phyloP scores from a whole-genome alignment of 75 land plant genomes.

The Pinus albicaulis region DNA sequence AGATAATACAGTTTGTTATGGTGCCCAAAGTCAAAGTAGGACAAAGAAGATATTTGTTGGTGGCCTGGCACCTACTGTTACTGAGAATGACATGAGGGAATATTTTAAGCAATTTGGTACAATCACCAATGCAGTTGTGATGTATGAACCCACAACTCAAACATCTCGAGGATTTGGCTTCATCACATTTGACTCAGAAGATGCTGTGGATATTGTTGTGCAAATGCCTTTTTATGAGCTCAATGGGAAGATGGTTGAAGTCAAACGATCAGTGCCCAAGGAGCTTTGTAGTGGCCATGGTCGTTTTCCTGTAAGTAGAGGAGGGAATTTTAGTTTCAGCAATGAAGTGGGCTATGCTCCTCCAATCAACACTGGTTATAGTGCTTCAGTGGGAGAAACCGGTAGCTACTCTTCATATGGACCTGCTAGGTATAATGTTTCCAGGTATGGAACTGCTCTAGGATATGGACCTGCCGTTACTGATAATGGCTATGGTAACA shows the following conservation, averaged over 20 bases:
- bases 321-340: conserved; percentile 35
- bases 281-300: conserved; percentile 57
- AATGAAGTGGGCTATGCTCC: conserved; percentile 33
- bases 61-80: conserved; percentile 42
- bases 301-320: conserved; percentile 31
- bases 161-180: conserved; percentile 58
- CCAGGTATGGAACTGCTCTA: conserved; percentile 43
- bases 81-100: conserved; percentile 48
- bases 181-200: conserved; percentile 90
- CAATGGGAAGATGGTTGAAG: conserved; percentile 96
- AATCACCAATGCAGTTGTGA: conserved; percentile 50
- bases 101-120: conserved; percentile 59
- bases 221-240: conserved; percentile 90
- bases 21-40: conserved; percentile 28
- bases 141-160: conserved; percentile 54
- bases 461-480: conserved; percentile 37
- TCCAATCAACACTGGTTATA: conserved; percentile 60
- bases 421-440: conserved; percentile 40
- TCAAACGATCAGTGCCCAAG: conserved; percentile 91
- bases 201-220: conserved; percentile 83
- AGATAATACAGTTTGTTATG: conserved; percentile 13
- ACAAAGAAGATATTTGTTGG: conserved; percentile 72
- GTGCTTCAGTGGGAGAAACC: conserved; percentile 42
- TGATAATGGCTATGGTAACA: conserved; percentile 44
- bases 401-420: conserved; percentile 30